A percentile compares a stretch with the other conserved stretches of the same genome.
These are phyloP conservation scores for Rugonectria rugulosa DNA, from an alignment of 2,329 filamentous ascomycete species.

Conservation along the genomic window DNA sequence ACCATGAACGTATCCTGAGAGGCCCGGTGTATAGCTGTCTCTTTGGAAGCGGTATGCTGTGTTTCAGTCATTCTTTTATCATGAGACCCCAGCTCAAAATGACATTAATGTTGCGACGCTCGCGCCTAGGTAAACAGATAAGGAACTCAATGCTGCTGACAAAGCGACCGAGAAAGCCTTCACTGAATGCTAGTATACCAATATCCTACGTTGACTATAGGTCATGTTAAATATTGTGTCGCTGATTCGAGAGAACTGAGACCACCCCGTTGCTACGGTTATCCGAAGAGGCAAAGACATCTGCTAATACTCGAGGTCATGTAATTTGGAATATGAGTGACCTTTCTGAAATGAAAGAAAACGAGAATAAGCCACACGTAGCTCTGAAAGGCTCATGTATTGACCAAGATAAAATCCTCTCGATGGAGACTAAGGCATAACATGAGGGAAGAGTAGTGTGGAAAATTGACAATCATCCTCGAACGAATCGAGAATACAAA, in stretches of 20 bases:
- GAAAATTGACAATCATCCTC: too few species aligned
- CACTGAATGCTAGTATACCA: conserved; percentile 70
- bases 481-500: too few species aligned
- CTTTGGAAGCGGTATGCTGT: conserved; percentile 13
- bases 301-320: conserved; percentile 76
- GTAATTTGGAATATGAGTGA: too few species aligned
- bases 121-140: conserved; percentile 72
- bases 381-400: too few species aligned
- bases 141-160: conserved; percentile 71
- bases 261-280: conserved; percentile 75
- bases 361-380: too few species aligned
- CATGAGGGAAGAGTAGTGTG: too few species aligned
- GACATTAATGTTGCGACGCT: conserved; percentile 72
- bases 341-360: too few species aligned
- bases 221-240: conserved; percentile 80
- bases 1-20: conserved; percentile 17
- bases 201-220: conserved; percentile 71
- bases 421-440: too few species aligned
- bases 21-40: conserved; percentile 12
- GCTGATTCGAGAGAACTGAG: conserved; percentile 77
- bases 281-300: conserved; percentile 81
- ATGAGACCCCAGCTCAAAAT: conserved; percentile 20
- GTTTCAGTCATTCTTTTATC: conserved; percentile 18
- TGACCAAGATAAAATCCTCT: too few species aligned
- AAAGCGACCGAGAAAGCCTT: conserved; percentile 75